Conservation (phyloP, 352 stramenopile genomes). For the Phytopythium aichiense region DNA sequence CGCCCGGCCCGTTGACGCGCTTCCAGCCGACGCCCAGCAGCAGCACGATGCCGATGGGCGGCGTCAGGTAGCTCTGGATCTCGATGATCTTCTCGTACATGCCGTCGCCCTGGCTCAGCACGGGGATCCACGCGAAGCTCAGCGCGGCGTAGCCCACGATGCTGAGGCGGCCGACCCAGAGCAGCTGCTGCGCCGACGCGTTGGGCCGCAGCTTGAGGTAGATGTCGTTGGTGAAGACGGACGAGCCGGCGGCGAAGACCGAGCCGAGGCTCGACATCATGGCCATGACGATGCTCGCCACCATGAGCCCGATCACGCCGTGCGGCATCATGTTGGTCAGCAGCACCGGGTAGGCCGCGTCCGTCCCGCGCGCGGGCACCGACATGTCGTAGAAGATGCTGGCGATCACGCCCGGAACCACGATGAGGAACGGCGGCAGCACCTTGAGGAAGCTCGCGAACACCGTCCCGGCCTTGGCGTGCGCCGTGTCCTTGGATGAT, state of each 20-base stretch:
- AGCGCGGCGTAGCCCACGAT: conserved; percentile 45
- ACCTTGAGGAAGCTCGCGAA: conserved; percentile 62
- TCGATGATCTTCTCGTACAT: conserved; percentile 62
- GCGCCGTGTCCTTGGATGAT: conserved; percentile 61
- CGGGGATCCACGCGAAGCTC: conserved; percentile 63
- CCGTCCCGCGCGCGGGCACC: conserved; percentile 41
- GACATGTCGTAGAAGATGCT: conserved; percentile 51
- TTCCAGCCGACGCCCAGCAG: conserved; percentile 52
- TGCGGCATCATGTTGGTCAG: conserved; percentile 69
- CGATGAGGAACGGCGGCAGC: conserved; percentile 63
- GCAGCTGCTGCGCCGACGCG: conserved; percentile 51
- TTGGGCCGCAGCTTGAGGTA: conserved; percentile 49
- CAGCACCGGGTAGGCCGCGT: conserved; percentile 59
- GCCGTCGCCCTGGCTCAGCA: conserved; percentile 43
- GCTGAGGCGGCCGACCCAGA: conserved; percentile 51
- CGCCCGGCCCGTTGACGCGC: conserved; percentile 41
- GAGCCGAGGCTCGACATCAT: conserved; percentile 73
- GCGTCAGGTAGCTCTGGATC: conserved; percentile 60
- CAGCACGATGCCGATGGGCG: conserved; percentile 58
- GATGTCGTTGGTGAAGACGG: conserved; percentile 62
- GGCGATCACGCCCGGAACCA: conserved; percentile 60
- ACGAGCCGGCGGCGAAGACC: conserved; percentile 56
- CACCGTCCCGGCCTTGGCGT: conserved; percentile 49
- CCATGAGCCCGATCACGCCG: conserved; percentile 56
- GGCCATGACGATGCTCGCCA: conserved; percentile 64